phyloP scores from a whole-genome alignment of 192 early-diverging fungal genomes.

The Backusella macrospora region DNA sequence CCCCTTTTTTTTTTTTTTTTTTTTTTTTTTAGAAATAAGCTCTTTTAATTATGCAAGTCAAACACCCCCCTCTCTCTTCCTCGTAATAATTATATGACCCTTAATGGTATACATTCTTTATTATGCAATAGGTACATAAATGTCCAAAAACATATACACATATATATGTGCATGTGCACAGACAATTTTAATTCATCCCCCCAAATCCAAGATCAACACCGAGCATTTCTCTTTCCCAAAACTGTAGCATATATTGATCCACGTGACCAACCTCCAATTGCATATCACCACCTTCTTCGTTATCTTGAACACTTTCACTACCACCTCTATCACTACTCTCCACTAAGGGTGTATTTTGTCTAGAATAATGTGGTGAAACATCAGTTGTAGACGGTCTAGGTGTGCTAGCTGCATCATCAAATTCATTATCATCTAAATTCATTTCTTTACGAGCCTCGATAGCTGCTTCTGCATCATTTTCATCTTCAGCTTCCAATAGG shows the following conservation, averaged over 20 bases:
- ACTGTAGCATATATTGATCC: slow-evolving; percentile 73
- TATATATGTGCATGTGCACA: too few species aligned
- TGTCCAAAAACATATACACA: too few species aligned
- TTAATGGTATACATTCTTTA: too few species aligned
- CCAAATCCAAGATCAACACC: slow-evolving; percentile 57
- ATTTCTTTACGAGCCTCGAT: slow-evolving; percentile 58
- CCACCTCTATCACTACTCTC: background rate
- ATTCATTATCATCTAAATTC: slow-evolving; percentile 62
- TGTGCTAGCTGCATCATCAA: slow-evolving; percentile 48
- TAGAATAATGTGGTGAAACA: background rate
- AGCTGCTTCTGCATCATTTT: slow-evolving; percentile 63
- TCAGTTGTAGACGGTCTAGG: background rate
- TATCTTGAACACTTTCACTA: background rate
- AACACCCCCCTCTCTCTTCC: too few species aligned
- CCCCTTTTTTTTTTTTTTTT: too few species aligned
- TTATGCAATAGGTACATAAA: too few species aligned
- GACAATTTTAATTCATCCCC: slow-evolving; percentile 20
- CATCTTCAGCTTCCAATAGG: slow-evolving; percentile 61
- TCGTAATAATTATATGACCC: too few species aligned
- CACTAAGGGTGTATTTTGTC: background rate
- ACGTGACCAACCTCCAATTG: slow-evolving; percentile 47
- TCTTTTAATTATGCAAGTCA: too few species aligned
- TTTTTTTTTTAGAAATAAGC: too few species aligned
- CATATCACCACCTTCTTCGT: background rate
- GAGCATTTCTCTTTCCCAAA: slow-evolving; percentile 53